These are phyloP conservation scores for Cubamyces lactineus DNA, from an alignment of 768 basidiomycete genomes.

Conservation along the genomic window DNA sequence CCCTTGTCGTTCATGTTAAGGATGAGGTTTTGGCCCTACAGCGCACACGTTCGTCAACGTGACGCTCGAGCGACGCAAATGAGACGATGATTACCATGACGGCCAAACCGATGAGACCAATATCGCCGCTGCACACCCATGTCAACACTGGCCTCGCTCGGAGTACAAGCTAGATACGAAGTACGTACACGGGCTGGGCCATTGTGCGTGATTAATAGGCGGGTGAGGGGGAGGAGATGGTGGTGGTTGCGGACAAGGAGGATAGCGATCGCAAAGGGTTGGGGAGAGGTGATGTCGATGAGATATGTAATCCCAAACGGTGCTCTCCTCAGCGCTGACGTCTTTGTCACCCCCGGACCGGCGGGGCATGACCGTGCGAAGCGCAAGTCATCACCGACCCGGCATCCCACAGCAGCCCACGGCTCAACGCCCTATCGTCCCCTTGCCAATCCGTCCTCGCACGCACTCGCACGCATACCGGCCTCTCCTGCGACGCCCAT, in stretches of 20 bases:
- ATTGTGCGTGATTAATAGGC: slow-evolving; percentile 39
- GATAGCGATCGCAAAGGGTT: slow-evolving; percentile 17
- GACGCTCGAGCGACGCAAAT: slow-evolving; percentile 24
- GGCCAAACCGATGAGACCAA: slow-evolving; percentile 97
- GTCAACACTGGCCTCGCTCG: slow-evolving; percentile 33
- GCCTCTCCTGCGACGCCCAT: neutral
- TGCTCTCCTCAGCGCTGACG: slow-evolving; percentile 21
- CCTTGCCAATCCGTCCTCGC: neutral
- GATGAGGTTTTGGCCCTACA: slow-evolving; percentile 95
- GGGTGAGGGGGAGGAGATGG: slow-evolving; percentile 37
- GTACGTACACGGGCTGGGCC: slow-evolving; percentile 55
- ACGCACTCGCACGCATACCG: neutral
- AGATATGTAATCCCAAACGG: slow-evolving; percentile 29
- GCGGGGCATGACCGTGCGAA: slow-evolving; percentile 29
- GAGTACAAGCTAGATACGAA: slow-evolving; percentile 6
- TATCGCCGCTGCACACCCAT: slow-evolving; percentile 73
- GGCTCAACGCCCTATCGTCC: neutral
- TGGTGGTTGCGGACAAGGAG: slow-evolving; percentile 32
- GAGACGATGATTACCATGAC: slow-evolving; percentile 75
- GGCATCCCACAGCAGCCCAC: slow-evolving; percentile 1
- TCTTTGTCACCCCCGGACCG: slow-evolving; percentile 33
- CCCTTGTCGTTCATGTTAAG: slow-evolving; percentile 99
- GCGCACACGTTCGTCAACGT: slow-evolving; percentile 6
- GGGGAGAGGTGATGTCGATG: slow-evolving; percentile 35
- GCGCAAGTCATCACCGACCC: slow-evolving; percentile 4